Evolutionary conservation across 2,329 filamentous ascomycete genomes (phyloP), one percentile per base, ranked within the genome.

Genomic region (Epichloe typhina): DNA sequence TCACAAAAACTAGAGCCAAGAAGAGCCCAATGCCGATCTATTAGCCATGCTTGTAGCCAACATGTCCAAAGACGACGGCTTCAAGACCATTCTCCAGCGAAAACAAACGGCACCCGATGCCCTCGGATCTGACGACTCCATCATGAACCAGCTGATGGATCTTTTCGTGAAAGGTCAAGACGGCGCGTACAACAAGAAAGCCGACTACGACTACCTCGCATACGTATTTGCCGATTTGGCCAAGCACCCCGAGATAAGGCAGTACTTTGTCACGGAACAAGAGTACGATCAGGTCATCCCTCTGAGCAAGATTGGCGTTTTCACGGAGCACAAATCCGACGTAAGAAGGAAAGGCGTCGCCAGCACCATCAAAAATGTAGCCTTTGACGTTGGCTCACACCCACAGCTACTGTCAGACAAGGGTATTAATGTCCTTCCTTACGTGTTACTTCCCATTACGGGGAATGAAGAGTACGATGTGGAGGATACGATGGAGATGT

Each of bases 151-250:
- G 67, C 73, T 98, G 33, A 81, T 98, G 65, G 93, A 97, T 66
- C 84, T 94, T 59, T 98, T 98, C 64, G 93, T 97, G 63, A 94
- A 93, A 70, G 91, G 91, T 19, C 83, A 87, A 21, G 83, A 86
- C 54, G 86, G 85, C 23, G 74, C 76, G 9, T 89, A 93, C 67
- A 97, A 97, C 73, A 84, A 86, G 62, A 66, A 84, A 26, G 89
- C 89, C 53, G 79, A 91, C 67, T 97, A 82, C 66, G 89, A 98
- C 70, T 96, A 97, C 67, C 78, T 98, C 23, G 82, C 89, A 41
- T 98, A 97, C 63, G 75, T 96, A 50, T 94, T 98, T 64, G 91
- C 93, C 40, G 91, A 98, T 65, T 75, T 98, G 9, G 84, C 89
- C 47, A 95, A 89, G 67, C 83, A 90, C 60, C 73, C 80, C 37